Evolutionary conservation across 2,329 filamentous ascomycete genomes (phyloP).

Genomic region (Cladophialophora exuberans): DNA sequence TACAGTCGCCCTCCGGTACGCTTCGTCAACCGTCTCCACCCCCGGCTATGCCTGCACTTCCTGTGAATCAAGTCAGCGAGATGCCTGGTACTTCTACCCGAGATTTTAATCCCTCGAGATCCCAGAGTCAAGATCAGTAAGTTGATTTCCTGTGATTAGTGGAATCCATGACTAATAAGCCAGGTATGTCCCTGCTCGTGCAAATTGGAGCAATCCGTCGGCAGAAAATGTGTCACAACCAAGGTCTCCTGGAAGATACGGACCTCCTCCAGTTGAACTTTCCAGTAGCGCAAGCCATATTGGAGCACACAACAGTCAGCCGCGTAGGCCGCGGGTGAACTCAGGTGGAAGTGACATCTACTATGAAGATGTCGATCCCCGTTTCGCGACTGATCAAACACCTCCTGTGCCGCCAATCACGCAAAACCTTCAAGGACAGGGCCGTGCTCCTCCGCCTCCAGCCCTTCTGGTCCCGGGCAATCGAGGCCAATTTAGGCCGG

Average conservation of each 20-base stretch:
- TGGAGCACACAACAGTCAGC: slow-evolving; percentile 47
- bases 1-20: slow-evolving; percentile 42
- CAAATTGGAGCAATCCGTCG: slow-evolving; percentile 39
- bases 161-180: slow-evolving; percentile 20
- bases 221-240: slow-evolving; percentile 19
- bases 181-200: slow-evolving; percentile 52
- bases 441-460: slow-evolving; percentile 37
- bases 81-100: slow-evolving; percentile 13
- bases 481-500: slow-evolving; percentile 15
- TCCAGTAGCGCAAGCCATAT: slow-evolving; percentile 50
- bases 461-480: slow-evolving; percentile 44
- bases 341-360: slow-evolving; percentile 57
- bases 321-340: slow-evolving; percentile 33
- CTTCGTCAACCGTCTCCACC: slow-evolving; percentile 59
- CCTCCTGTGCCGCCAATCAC: slow-evolving; percentile 30
- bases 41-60: slow-evolving; percentile 60
- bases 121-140: slow-evolving; percentile 30
- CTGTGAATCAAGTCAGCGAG: slow-evolving; percentile 46
- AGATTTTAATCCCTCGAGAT: slow-evolving; percentile 17
- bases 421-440: slow-evolving; percentile 36
- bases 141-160: slow-evolving; percentile 3
- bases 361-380: slow-evolving; percentile 92
- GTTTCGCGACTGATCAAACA: slow-evolving; percentile 64
- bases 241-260: slow-evolving; percentile 24
- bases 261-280: slow-evolving; percentile 43